Evolutionary conservation across 495 filamentous ascomycete species (phyloP).

Genomic region (Margaritispora aquatica): DNA sequence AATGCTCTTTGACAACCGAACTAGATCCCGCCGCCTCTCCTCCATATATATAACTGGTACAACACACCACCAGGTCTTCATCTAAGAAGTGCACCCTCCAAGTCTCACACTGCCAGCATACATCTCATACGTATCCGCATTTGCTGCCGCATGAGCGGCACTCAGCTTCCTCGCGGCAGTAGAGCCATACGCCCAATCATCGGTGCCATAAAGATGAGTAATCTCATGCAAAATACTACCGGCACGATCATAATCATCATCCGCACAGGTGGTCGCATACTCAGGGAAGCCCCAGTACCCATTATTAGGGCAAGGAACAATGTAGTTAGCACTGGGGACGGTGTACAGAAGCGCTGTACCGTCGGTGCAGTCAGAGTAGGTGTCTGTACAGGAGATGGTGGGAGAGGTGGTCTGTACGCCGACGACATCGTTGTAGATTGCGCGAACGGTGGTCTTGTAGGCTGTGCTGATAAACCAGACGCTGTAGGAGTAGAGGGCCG

Average conservation of each 20-base stretch:
- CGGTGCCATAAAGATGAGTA: constrained; percentile 26
- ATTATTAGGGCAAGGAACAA: constrained; percentile 25
- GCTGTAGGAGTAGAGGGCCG: constrained; percentile 19
- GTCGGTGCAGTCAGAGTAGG: constrained; percentile 21
- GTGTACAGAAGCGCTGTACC: constrained; percentile 23
- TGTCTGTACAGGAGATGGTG: constrained; percentile 25
- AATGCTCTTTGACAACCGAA: too few species aligned
- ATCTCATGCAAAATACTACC: constrained; percentile 28
- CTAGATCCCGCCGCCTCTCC: too few species aligned
- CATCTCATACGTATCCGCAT: constrained; percentile 28
- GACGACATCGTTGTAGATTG: constrained; percentile 23
- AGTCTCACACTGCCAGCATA: constrained; percentile 26
- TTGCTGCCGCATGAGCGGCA: constrained; percentile 22
- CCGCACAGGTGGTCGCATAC: constrained; percentile 21
- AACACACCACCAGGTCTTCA: too few species aligned
- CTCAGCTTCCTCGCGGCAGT: constrained; percentile 15
- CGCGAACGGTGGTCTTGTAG: constrained; percentile 13
- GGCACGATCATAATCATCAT: constrained; percentile 27
- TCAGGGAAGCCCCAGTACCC: constrained; percentile 26
- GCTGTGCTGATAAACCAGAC: constrained; percentile 26
- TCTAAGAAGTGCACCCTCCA: constrained; percentile 17
- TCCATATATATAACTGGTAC: too few species aligned
- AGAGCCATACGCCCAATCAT: constrained; percentile 23
- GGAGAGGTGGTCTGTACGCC: constrained; percentile 26
- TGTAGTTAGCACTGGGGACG: constrained; percentile 21